These are phyloP conservation scores for Lentinus brumalis DNA, from an alignment of 768 basidiomycete species.

Conservation along the genomic window DNA sequence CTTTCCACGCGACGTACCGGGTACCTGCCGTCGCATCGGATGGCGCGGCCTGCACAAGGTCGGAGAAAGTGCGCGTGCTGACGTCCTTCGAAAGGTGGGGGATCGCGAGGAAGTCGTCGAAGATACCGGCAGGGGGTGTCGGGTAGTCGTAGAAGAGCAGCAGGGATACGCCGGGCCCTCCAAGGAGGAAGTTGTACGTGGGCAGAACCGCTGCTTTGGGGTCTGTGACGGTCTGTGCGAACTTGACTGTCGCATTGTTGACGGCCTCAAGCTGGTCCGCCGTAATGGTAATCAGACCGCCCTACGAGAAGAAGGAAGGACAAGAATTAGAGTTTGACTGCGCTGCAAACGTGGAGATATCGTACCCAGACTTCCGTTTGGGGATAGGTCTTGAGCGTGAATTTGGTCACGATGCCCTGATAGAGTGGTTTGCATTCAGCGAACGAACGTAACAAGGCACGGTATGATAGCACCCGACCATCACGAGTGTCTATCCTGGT, in stretches of 20 bases:
- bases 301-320: conserved; percentile 35
- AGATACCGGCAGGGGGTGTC: conserved; percentile 47
- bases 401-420: conserved; percentile 64
- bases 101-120: conserved; percentile 53
- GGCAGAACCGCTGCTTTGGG: conserved; percentile 54
- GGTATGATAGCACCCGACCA: neutral
- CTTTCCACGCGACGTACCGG: conserved; percentile 23
- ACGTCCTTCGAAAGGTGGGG: conserved; percentile 42
- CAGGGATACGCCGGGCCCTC: conserved; percentile 26
- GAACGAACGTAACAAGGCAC: neutral
- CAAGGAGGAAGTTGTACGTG: conserved; percentile 41
- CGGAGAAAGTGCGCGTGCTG: conserved; percentile 41
- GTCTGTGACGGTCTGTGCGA: conserved; percentile 44
- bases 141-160: conserved; percentile 64
- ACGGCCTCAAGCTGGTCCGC: conserved; percentile 23
- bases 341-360: neutral
- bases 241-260: conserved; percentile 42
- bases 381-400: conserved; percentile 55
- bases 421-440: neutral
- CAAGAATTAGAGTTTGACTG: neutral
- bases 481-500: neutral
- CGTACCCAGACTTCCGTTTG: conserved; percentile 64
- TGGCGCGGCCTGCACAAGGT: conserved; percentile 42
- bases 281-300: conserved; percentile 45
- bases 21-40: conserved; percentile 34